These are phyloP conservation scores for Takashimella tepidaria DNA, from an alignment of 1,284 basidiomycete genomes.

Conservation along the genomic window DNA sequence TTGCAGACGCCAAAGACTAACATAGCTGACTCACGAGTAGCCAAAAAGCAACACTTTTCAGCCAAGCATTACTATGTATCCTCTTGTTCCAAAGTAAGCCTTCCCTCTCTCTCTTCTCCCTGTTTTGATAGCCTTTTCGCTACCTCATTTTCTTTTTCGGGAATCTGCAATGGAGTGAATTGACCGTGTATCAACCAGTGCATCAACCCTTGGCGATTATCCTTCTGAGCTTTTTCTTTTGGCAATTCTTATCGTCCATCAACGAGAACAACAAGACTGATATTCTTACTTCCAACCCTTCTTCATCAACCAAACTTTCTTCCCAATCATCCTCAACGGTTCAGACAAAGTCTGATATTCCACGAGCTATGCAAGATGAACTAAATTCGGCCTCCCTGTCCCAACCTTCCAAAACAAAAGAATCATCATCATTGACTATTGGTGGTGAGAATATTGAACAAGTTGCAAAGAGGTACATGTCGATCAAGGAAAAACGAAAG, in stretches of 20 bases:
- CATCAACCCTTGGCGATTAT: not conserved
- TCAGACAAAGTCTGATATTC: not conserved
- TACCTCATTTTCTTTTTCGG: not conserved
- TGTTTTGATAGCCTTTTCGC: no score
- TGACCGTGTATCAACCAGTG: not conserved
- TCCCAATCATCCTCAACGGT: not conserved
- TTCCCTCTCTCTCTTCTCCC: not conserved
- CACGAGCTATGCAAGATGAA: not conserved
- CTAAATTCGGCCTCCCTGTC: not conserved
- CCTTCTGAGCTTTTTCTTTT: not conserved
- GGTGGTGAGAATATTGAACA: not conserved
- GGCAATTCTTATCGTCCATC: not conserved
- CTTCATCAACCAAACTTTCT: not conserved
- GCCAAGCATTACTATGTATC: not conserved
- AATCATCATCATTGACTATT: not conserved
- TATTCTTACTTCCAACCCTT: not conserved
- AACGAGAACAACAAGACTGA: no score
- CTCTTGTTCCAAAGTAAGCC: not conserved
- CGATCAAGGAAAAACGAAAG: not conserved
- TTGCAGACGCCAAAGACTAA: no score
- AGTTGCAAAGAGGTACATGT: not conserved
- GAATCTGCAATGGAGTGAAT: no score
- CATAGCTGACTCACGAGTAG: no score
- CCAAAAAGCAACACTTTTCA: not conserved
- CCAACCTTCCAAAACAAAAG: not conserved